A percentile compares a stretch with the other conserved stretches of the same genome.
Conservation (phyloP, 108 stramenopile species). For the Mediolabrus comicus region DNA sequence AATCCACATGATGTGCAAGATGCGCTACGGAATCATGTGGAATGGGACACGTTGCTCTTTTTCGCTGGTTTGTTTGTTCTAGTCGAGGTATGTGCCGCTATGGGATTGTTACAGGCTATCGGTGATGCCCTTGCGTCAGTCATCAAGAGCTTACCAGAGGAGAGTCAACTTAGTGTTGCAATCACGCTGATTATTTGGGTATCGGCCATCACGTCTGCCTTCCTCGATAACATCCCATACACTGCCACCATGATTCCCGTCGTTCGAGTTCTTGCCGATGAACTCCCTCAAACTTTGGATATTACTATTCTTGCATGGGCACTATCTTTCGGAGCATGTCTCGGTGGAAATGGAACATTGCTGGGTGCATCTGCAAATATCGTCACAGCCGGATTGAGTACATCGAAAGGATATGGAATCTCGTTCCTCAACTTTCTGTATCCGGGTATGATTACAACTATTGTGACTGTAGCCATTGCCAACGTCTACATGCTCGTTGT, state of each 20-base stretch:
- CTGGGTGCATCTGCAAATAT: slow-evolving; percentile 66
- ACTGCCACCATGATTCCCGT: slow-evolving; percentile 76
- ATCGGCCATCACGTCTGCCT: slow-evolving; percentile 58
- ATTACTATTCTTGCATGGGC: slow-evolving; percentile 67
- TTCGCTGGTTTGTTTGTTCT: slow-evolving; percentile 69
- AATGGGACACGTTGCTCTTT: slow-evolving; percentile 70
- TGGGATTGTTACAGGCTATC: slow-evolving; percentile 56
- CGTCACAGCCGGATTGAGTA: slow-evolving; percentile 59
- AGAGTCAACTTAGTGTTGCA: slow-evolving; percentile 49
- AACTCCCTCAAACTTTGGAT: slow-evolving; percentile 48
- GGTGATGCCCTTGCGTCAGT: slow-evolving; percentile 45
- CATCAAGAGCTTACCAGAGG: slow-evolving; percentile 48
- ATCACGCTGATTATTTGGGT: slow-evolving; percentile 65
- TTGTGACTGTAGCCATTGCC: slow-evolving; percentile 51
- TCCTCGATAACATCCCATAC: slow-evolving; percentile 66
- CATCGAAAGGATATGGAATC: slow-evolving; percentile 48
- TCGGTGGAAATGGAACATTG: slow-evolving; percentile 71
- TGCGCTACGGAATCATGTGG: slow-evolving; percentile 63
- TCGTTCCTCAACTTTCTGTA: slow-evolving; percentile 63
- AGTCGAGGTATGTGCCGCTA: slow-evolving; percentile 67
- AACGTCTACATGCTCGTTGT: slow-evolving; percentile 64
- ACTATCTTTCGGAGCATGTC: slow-evolving; percentile 60
- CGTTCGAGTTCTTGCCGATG: slow-evolving; percentile 44
- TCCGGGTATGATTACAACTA: slow-evolving; percentile 56
- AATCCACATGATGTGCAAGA: slow-evolving; percentile 71